phyloP scores from a whole-genome alignment of 2,329 filamentous ascomycete species.

The Lecanosticta acicola region DNA sequence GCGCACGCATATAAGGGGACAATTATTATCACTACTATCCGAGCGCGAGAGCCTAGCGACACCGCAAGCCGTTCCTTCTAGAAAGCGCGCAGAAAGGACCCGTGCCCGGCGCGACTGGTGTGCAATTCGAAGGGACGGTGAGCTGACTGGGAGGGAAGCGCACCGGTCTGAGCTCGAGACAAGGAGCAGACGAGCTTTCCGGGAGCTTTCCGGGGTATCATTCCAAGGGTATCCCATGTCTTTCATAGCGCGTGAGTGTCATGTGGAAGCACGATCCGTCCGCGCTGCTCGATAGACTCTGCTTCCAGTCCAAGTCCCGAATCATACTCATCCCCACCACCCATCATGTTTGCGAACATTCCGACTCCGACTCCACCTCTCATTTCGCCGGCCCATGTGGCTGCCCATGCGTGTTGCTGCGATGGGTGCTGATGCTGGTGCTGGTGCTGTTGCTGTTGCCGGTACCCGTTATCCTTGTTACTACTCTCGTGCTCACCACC shows the following conservation, averaged over 20 bases:
- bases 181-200: slow-evolving; percentile 9
- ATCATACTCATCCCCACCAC: slow-evolving; percentile 7
- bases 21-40: background rate
- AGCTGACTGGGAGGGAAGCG: background rate
- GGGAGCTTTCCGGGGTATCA: slow-evolving; percentile 13
- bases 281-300: slow-evolving; percentile 14
- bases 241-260: slow-evolving; percentile 9
- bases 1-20: background rate
- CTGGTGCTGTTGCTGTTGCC: background rate
- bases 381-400: background rate
- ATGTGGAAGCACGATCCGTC: slow-evolving; percentile 12
- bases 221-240: slow-evolving; percentile 11
- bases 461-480: background rate
- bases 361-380: slow-evolving; percentile 1
- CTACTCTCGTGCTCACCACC: background rate
- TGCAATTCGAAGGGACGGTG: background rate
- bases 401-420: background rate
- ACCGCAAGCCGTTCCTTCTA: slow-evolving; percentile 1
- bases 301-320: slow-evolving; percentile 6
- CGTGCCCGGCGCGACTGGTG: too few species aligned
- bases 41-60: background rate
- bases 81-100: background rate
- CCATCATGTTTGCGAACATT: background rate
- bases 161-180: slow-evolving; percentile 1
- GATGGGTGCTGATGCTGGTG: background rate